phyloP scores from a whole-genome alignment of 2,329 filamentous ascomycete genomes.

The Penicillium hesseltinei region DNA sequence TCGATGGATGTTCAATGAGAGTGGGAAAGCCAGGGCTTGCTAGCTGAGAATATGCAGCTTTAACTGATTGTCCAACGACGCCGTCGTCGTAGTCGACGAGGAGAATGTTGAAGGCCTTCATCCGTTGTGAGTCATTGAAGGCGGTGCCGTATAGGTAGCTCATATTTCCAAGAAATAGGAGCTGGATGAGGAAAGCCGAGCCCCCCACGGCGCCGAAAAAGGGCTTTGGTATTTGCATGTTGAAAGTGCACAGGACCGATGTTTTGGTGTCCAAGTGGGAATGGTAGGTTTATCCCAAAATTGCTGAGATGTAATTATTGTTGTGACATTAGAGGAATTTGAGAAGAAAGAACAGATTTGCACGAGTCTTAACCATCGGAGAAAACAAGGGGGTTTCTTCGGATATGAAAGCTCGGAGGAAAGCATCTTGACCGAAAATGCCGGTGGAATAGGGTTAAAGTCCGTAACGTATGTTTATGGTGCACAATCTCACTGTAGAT shows the following conservation, averaged over 20 bases:
- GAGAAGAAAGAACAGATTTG: neutral
- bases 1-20: neutral
- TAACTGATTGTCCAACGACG: neutral
- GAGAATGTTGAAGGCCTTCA: conserved; percentile 6
- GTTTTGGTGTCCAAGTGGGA: neutral
- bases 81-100: conserved; percentile 10
- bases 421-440: neutral
- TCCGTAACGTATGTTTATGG: neutral
- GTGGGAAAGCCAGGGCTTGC: conserved; percentile 6
- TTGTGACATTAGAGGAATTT: neutral
- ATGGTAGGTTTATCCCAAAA: neutral
- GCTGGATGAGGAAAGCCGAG: neutral
- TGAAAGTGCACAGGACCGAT: neutral
- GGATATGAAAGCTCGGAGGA: neutral
- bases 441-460: neutral
- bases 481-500: neutral
- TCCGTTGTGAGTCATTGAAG: neutral
- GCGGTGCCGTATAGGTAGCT: neutral
- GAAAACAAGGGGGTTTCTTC: neutral
- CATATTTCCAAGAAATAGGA: neutral
- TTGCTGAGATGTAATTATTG: neutral
- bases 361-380: neutral
- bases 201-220: neutral
- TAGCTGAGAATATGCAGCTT: conserved; percentile 1
- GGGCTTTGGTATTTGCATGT: neutral